A percentile compares a stretch with the other conserved stretches of the same genome.
Evolutionary conservation across 768 basidiomycete species (phyloP).

Genomic region (Naematelia encephala): DNA sequence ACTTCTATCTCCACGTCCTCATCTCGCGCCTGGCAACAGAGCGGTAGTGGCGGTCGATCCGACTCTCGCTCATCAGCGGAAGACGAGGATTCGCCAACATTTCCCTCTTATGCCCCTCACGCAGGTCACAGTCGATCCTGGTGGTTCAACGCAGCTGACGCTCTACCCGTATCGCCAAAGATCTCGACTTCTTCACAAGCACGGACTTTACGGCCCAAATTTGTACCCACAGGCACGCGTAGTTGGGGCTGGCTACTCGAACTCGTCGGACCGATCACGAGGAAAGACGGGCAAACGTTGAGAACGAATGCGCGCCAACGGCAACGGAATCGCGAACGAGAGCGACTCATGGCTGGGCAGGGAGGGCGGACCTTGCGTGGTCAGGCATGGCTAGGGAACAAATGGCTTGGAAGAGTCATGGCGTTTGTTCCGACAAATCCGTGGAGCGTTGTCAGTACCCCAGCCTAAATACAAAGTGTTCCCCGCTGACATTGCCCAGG

Average conservation of each 20-base stretch:
- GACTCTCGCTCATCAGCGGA: constrained; percentile 21
- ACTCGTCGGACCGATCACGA: not conserved
- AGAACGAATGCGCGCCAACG: not conserved
- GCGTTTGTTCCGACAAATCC: constrained; percentile 32
- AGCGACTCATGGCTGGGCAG: constrained; percentile 23
- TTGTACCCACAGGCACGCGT: constrained; percentile 28
- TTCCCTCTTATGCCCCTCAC: not conserved
- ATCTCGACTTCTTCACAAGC: constrained; percentile 6
- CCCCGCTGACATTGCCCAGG: constrained; percentile 13
- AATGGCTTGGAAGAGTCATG: constrained; percentile 28
- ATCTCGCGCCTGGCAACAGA: constrained; percentile 12
- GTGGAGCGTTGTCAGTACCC: constrained; percentile 36
- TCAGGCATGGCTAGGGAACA: constrained; percentile 17
- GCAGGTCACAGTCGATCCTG: constrained; percentile 13
- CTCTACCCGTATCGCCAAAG: constrained; percentile 18
- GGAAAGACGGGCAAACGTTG: not conserved
- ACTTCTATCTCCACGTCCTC: constrained; percentile 25
- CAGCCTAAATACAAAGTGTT: not conserved
- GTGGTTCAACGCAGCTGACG: constrained; percentile 14
- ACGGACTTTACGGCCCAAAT: constrained; percentile 4
- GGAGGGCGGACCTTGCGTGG: constrained; percentile 5
- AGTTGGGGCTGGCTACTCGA: constrained; percentile 27
- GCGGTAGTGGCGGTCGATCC: constrained; percentile 18
- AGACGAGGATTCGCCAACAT: constrained; percentile 17
- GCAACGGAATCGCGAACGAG: constrained; percentile 25